Percentiles rank a stretch among this genome's conserved stretches.
Evolutionary conservation across 1,139 yeast species (phyloP).

Genomic region (Geotrichum phurueaensis): DNA sequence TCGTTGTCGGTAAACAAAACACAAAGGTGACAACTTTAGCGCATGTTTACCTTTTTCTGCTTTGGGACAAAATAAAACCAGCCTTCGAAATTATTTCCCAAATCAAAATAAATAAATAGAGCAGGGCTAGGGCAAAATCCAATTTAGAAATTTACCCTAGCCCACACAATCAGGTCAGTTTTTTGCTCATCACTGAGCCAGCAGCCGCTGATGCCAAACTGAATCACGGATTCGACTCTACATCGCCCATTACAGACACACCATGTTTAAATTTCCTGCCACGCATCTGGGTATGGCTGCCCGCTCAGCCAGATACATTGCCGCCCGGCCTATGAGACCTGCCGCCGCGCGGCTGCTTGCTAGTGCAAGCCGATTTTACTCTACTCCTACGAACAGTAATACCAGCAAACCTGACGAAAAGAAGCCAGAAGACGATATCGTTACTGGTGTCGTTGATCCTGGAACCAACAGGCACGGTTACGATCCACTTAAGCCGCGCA

Average conservation of each 20-base stretch:
- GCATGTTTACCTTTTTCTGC: neutral
- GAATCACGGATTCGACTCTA: neutral
- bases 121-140: neutral
- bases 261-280: neutral
- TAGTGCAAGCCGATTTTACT: neutral
- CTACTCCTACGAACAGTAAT: neutral
- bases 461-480: slow-evolving; percentile 29
- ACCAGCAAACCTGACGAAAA: slow-evolving; percentile 2
- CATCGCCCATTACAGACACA: neutral
- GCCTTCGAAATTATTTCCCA: neutral
- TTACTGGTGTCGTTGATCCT: slow-evolving; percentile 21
- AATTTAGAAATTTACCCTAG: neutral
- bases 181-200: neutral
- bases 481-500: slow-evolving; percentile 34
- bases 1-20: neutral
- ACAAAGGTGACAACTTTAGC: neutral
- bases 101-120: neutral
- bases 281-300: neutral
- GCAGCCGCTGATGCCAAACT: neutral
- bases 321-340: neutral
- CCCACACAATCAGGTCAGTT: neutral
- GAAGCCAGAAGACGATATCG: neutral
- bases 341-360: neutral
- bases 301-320: slow-evolving; percentile 2
- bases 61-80: neutral